A percentile compares a stretch with the other conserved stretches of the same genome.
These are phyloP conservation scores for Curvularia verruculosa DNA, from an alignment of 2,329 filamentous ascomycete species.

Conservation along the genomic window DNA sequence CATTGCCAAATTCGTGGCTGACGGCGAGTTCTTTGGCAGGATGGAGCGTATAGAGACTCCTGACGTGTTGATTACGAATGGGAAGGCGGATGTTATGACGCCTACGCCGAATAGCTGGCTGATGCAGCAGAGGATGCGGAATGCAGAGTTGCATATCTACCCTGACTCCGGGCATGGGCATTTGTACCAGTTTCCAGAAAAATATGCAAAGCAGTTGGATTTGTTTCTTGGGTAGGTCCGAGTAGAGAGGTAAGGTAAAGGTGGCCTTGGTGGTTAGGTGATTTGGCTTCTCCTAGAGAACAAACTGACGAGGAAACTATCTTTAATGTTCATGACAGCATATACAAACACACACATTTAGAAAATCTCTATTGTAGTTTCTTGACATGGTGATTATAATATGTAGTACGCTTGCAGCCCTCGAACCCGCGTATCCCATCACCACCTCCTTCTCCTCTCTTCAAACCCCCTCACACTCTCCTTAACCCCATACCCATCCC, in stretches of 20 bases:
- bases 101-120: slow-evolving; percentile 23
- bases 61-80: slow-evolving; percentile 39
- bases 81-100: slow-evolving; percentile 22
- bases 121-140: slow-evolving; percentile 20
- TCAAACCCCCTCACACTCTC: slow-evolving; percentile 37
- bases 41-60: slow-evolving; percentile 29
- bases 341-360: background rate
- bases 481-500: slow-evolving; percentile 71
- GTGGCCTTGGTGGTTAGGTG: background rate
- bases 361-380: background rate
- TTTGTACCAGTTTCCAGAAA: slow-evolving; percentile 26
- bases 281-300: background rate
- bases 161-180: slow-evolving; percentile 28
- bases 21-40: background rate
- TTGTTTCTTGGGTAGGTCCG: slow-evolving; percentile 9
- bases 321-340: background rate
- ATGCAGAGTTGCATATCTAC: slow-evolving; percentile 25
- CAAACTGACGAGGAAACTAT: background rate
- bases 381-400: background rate
- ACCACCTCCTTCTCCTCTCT: slow-evolving; percentile 11
- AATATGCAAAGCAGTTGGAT: slow-evolving; percentile 20
- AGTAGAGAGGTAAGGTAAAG: background rate
- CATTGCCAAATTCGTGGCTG: background rate
- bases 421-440: background rate
- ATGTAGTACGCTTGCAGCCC: background rate